Base-by-base conservation (phyloP, 1,284 basidiomycete genomes). In the Ganoderma lucidum region DNA sequence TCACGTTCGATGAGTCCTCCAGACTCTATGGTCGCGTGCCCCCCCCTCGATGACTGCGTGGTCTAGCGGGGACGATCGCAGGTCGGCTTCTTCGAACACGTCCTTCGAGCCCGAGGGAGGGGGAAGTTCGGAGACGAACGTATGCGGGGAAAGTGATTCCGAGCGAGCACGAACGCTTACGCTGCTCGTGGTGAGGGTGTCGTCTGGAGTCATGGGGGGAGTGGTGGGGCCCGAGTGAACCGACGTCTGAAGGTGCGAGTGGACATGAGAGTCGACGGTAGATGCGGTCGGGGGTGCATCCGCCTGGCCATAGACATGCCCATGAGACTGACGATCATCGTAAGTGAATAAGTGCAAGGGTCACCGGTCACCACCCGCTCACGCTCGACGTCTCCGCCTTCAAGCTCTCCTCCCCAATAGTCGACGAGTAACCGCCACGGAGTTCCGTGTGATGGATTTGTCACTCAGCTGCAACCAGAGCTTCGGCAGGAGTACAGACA, bases 161-260 rank as follows among this genome's bases (percentile, higher is more conserved):
- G 71, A 71, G 9, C 74, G 73, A 2, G 75, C 75, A 10, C 63
- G 73, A 30, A 71, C 72, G 56, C 74, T 77, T 8, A 65, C 69
- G 69, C 77, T 78, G 70, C 72, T 76, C 59, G 72, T 62, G 66
- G 76, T 80, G 55, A 78, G 63, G 4, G 75, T 77, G 68, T 79
- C 78, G 70, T 80, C 78, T 2, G 78, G 78, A 0, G 78, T 80
- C 78, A 80, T 80, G 5, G 78, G 78, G 51, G 78, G 78, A 3
- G 72, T 71, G 14, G 77, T 76, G 9, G 71, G 73, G 15, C 44
- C 71, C 1, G 73, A 70, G 23, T 71, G 72, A 6, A 64, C 63
- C 15, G 72, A 76, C 39, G 67, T 62, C 48, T 70, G 72, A 12
- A 72, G 70, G 45, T 69, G 75, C 1, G 72, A 59, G 51, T 68